Base-by-base conservation (phyloP, 2,329 filamentous ascomycete genomes). In the Hymenoscyphus scutula region DNA sequence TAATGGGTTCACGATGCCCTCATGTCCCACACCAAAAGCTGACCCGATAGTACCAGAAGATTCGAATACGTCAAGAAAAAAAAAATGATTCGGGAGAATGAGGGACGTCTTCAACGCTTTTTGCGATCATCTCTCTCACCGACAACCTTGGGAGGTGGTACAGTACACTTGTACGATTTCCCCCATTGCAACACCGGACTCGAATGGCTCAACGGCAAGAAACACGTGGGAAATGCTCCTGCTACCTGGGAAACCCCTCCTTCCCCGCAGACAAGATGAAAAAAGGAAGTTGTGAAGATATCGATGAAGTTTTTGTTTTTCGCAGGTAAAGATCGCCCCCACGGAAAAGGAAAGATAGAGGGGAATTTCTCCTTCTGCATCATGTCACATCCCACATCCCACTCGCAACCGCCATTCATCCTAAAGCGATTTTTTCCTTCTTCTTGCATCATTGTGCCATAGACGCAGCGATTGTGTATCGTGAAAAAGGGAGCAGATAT, bases 371-470 rank as follows among this genome's bases (percentile, higher is more conserved):
- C 23, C 0, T 23, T 23, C 41, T 48, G 41, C 41, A 48, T 25
- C 41, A 48, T 48, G 41, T n/a, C n/a, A n/a, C n/a, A n/a, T n/a
- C n/a, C 41, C n/a, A 48, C n/a, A 48, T 48, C n/a, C 41, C 41
- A 23, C 41, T 48, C 19, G 41, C n/a, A 23, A 48, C 10, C 8
- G 19, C n/a, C 41, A 25, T 48, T 48, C 41, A 48, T n/a, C 7
- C 19, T 19, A n/a, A 48, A 48, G 10, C 11, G 5, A 19, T 23
- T 48, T 23, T 48, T 48, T 48, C 19, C n/a, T 48, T 23, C 41
- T 23, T 7, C 41, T 48, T 23, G 41, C 41, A 48, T 23, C 19
- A 48, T 48, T 25, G 32, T 34, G 32, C 32, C 32, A 34, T 34
- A 13, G 32, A 34, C 19, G 41, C 41, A 23, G 19, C 23, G 41